Evolutionary conservation across 169 alveolate species (phyloP), one percentile per base, ranked within the genome.

Genomic region (Eimeria mitis): DNA sequence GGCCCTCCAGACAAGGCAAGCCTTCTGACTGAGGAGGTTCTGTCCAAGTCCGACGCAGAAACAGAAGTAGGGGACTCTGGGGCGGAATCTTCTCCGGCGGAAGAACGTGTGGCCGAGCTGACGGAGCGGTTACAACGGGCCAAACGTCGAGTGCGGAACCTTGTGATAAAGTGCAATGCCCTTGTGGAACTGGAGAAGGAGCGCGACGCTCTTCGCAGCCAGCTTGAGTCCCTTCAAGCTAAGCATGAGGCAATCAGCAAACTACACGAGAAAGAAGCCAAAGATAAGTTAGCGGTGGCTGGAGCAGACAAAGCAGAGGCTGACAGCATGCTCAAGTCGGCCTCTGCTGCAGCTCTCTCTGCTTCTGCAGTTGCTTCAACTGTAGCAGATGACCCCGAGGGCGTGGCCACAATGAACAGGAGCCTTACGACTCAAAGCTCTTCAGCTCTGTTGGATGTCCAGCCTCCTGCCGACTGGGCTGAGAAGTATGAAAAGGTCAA

Each of bases 11-110:
- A 63, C 44, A 87, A 87, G 83, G 92, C 37, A 40, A 87, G 49
- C 61, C 92, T 87, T 25, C 65, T 87, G 63, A 87, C 92, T 42
- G 83, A 87, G 81, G 92, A 87, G 70, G 68, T 61, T 25, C 52
- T 87, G 65, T 87, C 92, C 65, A 87, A 87, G 83, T 87, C 92
- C 42, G 92, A 87, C 44, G 92, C 92, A 63, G 92, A 87, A 87
- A 87, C 92, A 42, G 92, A 87, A 23, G 92, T 9, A n/a, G 92
- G 92, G 81, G 92, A 87, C 92, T 40, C 83, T n/a, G 92, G 47
- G 16, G 52, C 28, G 31, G 92, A 87, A 31, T 0, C 63, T 4
- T 56, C 65, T 40, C 44, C 92, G 44, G 92, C 78, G 25, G 92
- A 63, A 63, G 92, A 87, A 34, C 92, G 78, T 16, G 61, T 87